Percentiles rank a stretch among this genome's conserved stretches.
These are phyloP conservation scores for Orbilia javanica DNA, from an alignment of 2,329 filamentous ascomycete species.

Conservation along the genomic window DNA sequence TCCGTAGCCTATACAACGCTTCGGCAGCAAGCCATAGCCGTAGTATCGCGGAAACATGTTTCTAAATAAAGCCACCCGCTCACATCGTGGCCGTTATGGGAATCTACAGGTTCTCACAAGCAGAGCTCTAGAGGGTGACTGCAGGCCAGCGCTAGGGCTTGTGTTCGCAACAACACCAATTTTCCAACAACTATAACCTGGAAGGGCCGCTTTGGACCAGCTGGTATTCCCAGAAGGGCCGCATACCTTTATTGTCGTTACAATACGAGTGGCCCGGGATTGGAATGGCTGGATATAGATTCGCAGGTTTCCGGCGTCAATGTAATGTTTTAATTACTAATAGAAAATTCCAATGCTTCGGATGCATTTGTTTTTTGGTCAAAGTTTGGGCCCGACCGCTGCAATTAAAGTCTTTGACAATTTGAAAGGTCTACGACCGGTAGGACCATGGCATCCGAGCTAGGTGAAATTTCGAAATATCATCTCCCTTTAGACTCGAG, in stretches of 20 bases:
- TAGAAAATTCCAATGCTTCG: not conserved
- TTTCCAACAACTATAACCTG: too few species aligned
- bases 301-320: not conserved
- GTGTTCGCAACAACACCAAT: too few species aligned
- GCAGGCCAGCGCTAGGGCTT: too few species aligned
- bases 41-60: not conserved
- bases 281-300: not conserved
- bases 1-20: too few species aligned
- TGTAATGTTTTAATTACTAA: not conserved
- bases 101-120: not conserved
- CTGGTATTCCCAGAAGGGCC: not conserved
- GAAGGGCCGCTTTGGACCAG: too few species aligned
- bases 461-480: too few species aligned
- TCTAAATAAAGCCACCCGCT: too few species aligned
- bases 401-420: not conserved
- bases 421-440: not conserved
- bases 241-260: not conserved
- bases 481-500: not conserved
- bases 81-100: too few species aligned
- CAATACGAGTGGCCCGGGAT: not conserved
- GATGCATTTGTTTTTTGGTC: too few species aligned
- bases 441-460: not conserved
- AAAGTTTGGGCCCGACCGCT: not conserved
- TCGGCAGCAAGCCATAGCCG: not conserved
- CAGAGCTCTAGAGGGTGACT: too few species aligned